Percentiles rank a stretch among this genome's conserved stretches.
Conservation (phyloP, 1,139 yeast genomes). For the Debaryomyces sp. region DNA sequence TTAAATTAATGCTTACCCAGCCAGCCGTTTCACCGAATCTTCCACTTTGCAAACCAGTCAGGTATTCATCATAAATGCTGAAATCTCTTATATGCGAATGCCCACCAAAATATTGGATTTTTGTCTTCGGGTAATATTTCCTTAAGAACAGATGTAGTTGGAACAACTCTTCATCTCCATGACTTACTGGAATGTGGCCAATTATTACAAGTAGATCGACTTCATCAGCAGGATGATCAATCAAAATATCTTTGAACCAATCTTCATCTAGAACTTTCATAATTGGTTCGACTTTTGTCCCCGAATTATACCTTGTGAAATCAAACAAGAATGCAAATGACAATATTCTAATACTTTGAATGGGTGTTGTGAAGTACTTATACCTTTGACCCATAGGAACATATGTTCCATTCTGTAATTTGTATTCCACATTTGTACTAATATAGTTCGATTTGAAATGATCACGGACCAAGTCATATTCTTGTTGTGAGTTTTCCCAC, state of each 20-base stretch:
- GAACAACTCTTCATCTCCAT: conserved; percentile 57
- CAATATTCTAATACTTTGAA: conserved; percentile 54
- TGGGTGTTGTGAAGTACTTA: conserved; percentile 65
- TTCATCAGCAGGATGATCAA: conserved; percentile 38
- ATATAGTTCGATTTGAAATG: conserved; percentile 69
- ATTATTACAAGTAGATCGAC: conserved; percentile 70
- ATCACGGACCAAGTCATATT: conserved; percentile 59
- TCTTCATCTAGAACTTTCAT: conserved; percentile 52
- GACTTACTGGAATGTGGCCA: conserved; percentile 81
- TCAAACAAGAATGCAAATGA: conserved; percentile 83
- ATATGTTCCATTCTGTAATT: conserved; percentile 48
- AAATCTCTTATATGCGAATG: conserved; percentile 94
- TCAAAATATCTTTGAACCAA: conserved; percentile 66
- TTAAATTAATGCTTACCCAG: conserved; percentile 63
- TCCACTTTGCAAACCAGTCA: conserved; percentile 87
- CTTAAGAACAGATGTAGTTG: conserved; percentile 58
- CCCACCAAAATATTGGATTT: conserved; percentile 91
- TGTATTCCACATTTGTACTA: conserved; percentile 78
- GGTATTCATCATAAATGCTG: conserved; percentile 60
- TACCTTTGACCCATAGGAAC: conserved; percentile 71
- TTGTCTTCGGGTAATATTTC: conserved; percentile 55
- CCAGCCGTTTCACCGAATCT: conserved; percentile 93
- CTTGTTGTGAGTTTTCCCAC: conserved; percentile 67
- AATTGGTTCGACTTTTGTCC: conserved; percentile 69
- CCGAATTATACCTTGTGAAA: conserved; percentile 61